A percentile compares a stretch with the other conserved stretches of the same genome.
Conservation (phyloP, 768 basidiomycete species). For the Mycena galopus region DNA sequence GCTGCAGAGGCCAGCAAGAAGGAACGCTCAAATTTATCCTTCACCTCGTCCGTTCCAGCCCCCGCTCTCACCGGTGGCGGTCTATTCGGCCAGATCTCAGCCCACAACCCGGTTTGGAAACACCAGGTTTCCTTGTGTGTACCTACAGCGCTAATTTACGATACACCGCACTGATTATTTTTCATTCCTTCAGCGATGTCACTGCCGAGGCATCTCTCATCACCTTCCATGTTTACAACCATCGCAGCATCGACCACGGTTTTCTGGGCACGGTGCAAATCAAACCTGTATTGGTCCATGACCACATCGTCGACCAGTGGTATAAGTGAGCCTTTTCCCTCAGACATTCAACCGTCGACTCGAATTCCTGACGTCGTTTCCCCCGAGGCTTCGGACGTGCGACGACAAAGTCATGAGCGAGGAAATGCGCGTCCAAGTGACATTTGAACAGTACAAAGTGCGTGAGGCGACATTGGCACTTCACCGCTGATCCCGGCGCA, state of each 20-base stretch:
- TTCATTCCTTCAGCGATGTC: slow-evolving; percentile 79
- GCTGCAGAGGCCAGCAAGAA: slow-evolving; percentile 46
- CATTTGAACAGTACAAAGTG: slow-evolving; percentile 93
- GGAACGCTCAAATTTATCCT: slow-evolving; percentile 56
- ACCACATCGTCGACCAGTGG: slow-evolving; percentile 97
- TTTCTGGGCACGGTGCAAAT: slow-evolving; percentile 95
- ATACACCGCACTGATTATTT: slow-evolving; percentile 24
- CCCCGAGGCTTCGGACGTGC: slow-evolving; percentile 77
- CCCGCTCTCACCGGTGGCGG: slow-evolving; percentile 51
- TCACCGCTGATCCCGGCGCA: slow-evolving; percentile 36
- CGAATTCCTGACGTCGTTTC: slow-evolving; percentile 33
- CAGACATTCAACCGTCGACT: slow-evolving; percentile 23
- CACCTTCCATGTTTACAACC: slow-evolving; percentile 93
- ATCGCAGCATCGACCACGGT: slow-evolving; percentile 81
- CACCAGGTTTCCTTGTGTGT: slow-evolving; percentile 98
- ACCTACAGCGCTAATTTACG: slow-evolving; percentile 30
- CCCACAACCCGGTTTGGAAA: slow-evolving; percentile 98
- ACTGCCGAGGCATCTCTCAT: slow-evolving; percentile 88
- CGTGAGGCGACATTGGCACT: slow-evolving; percentile 46
- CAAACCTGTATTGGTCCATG: slow-evolving; percentile 91
- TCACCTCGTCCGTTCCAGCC: slow-evolving; percentile 47
- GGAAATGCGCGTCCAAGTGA: slow-evolving; percentile 94
- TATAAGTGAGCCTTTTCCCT: slow-evolving; percentile 77
- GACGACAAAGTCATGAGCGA: slow-evolving; percentile 90
- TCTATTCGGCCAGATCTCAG: slow-evolving; percentile 75